Percentiles rank a stretch among this genome's conserved stretches.
phyloP scores from a whole-genome alignment of 768 basidiomycete genomes.

The Tremella mesenterica region DNA sequence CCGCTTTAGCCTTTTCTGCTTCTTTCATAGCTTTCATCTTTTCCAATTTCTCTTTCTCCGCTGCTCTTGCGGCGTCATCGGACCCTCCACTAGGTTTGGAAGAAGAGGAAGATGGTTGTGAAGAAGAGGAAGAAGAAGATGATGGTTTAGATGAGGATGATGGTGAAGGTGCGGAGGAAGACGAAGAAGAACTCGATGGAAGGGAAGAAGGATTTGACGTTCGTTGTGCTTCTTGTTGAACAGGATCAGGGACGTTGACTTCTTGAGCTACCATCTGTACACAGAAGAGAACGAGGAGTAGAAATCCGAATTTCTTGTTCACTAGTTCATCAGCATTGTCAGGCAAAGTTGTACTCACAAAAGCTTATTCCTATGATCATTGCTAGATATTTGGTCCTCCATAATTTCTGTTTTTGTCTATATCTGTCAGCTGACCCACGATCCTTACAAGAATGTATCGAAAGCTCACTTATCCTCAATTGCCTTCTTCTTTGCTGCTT shows the following conservation, averaged over 20 bases:
- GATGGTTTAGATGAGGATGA: slow-evolving; percentile 1
- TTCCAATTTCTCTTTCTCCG: slow-evolving; percentile 27
- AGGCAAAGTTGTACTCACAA: slow-evolving; percentile 16
- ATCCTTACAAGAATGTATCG: too few species aligned
- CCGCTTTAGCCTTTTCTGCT: slow-evolving; percentile 11
- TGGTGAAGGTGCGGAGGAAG: slow-evolving; percentile 1
- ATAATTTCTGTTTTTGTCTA: slow-evolving; percentile 32
- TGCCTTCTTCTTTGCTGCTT: slow-evolving; percentile 3
- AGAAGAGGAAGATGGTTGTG: background rate
- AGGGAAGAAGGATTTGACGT: background rate
- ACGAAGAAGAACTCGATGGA: background rate
- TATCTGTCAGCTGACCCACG: background rate
- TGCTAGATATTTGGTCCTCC: slow-evolving; percentile 33
- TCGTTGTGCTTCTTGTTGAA: background rate
- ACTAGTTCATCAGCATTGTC: slow-evolving; percentile 15
- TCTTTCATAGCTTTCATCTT: slow-evolving; percentile 25
- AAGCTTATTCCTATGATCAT: slow-evolving; percentile 40
- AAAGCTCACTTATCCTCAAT: slow-evolving; percentile 24
- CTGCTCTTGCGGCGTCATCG: slow-evolving; percentile 3
- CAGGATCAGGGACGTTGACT: slow-evolving; percentile 15
- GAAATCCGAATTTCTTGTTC: slow-evolving; percentile 27
- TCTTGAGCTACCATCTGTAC: slow-evolving; percentile 35
- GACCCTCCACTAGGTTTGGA: background rate
- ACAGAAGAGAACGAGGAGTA: slow-evolving; percentile 29
- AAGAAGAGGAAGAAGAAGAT: slow-evolving; percentile 1